A percentile compares a stretch with the other conserved stretches of the same genome.
These are phyloP conservation scores for Penicillium coprophilum DNA, from an alignment of 495 filamentous ascomycete species.

Conservation along the genomic window DNA sequence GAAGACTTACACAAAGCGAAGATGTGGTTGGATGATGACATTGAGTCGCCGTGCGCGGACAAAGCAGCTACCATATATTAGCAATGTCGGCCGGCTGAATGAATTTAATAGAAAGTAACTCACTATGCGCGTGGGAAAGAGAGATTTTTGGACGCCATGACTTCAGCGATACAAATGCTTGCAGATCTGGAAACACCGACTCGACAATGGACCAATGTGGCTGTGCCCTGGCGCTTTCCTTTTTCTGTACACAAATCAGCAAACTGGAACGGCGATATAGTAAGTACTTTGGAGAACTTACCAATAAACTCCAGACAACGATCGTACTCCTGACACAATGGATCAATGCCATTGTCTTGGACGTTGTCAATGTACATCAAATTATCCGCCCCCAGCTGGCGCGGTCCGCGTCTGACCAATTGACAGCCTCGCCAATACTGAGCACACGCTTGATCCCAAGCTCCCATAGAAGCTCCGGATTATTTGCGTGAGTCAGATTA, in stretches of 20 bases:
- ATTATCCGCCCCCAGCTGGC: slow-evolving; percentile 71
- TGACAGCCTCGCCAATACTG: slow-evolving; percentile 88
- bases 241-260: slow-evolving; percentile 52
- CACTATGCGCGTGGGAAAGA: slow-evolving; percentile 91
- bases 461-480: slow-evolving; percentile 73
- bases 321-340: slow-evolving; percentile 82
- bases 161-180: slow-evolving; percentile 97
- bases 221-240: slow-evolving; percentile 69
- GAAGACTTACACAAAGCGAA: slow-evolving; percentile 59
- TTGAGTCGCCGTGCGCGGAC: slow-evolving; percentile 86
- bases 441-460: slow-evolving; percentile 86
- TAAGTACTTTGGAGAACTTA: slow-evolving; percentile 44
- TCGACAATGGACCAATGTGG: slow-evolving; percentile 95
- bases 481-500: slow-evolving; percentile 90
- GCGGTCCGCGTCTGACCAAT: slow-evolving; percentile 69
- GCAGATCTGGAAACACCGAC: slow-evolving; percentile 94
- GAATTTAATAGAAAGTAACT: slow-evolving; percentile 27
- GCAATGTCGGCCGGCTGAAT: not conserved
- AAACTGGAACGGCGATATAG: slow-evolving; percentile 1
- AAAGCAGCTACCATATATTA: slow-evolving; percentile 61
- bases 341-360: slow-evolving; percentile 96
- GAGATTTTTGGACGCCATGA: slow-evolving; percentile 76
- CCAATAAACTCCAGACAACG: slow-evolving; percentile 89
- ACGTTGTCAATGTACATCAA: slow-evolving; percentile 77
- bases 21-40: slow-evolving; percentile 70